Percentiles rank a stretch among this genome's conserved stretches.
These are phyloP conservation scores for Pseudevernia furfuracea DNA, from an alignment of 495 filamentous ascomycete species.

Conservation along the genomic window DNA sequence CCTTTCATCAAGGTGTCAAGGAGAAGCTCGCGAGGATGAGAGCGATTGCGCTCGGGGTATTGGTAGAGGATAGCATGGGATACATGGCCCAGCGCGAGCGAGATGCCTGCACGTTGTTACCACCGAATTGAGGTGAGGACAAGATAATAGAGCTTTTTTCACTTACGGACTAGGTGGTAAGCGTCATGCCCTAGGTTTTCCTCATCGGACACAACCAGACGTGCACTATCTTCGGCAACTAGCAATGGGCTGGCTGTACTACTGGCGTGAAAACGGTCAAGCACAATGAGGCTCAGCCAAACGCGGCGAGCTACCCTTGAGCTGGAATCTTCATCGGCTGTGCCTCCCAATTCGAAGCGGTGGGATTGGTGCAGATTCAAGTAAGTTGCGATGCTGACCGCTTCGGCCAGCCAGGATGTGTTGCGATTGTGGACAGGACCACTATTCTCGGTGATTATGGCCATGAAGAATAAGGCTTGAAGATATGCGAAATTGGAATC, in stretches of 20 bases:
- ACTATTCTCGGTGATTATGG: conserved; percentile 50
- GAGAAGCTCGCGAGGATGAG: conserved; percentile 3
- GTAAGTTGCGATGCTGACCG: conserved; percentile 50
- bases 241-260: conserved; percentile 47
- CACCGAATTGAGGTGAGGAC: not conserved
- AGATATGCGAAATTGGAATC: conserved; percentile 50
- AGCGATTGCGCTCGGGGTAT: conserved; percentile 1
- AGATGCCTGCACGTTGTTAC: conserved; percentile 1
- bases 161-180: conserved; percentile 56
- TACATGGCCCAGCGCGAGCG: conserved; percentile 12
- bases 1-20: not conserved
- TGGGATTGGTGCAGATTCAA: conserved; percentile 44
- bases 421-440: conserved; percentile 36
- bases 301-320: conserved; percentile 36
- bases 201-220: conserved; percentile 44
- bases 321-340: not conserved
- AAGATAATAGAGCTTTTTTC: not conserved
- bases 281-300: conserved; percentile 58
- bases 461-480: conserved; percentile 55
- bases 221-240: conserved; percentile 48
- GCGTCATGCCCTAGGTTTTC: conserved; percentile 26
- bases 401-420: conserved; percentile 44
- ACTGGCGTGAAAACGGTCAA: conserved; percentile 61
- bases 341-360: not conserved
- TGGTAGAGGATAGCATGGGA: not conserved